Evolutionary conservation across 805 yeast species (phyloP).

Genomic region (Monosporozyma yasuniensis): DNA sequence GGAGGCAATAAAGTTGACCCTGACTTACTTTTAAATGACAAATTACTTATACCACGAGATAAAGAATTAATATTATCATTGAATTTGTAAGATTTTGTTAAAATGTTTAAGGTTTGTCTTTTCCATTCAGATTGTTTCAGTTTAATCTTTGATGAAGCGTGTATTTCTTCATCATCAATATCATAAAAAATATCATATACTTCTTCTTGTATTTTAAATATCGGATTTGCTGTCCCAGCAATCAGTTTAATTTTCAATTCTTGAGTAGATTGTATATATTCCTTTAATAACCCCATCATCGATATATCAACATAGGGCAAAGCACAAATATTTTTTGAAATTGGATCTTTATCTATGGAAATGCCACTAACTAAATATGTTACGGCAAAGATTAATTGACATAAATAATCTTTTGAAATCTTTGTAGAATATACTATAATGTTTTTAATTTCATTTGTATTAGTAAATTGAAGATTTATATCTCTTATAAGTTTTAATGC

Average conservation of each 20-base stretch:
- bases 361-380: constrained; percentile 28
- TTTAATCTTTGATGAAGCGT: background rate
- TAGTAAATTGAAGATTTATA: background rate
- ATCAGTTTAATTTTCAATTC: constrained; percentile 31
- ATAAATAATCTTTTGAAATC: constrained; percentile 35
- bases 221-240: constrained; percentile 62
- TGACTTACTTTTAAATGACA: background rate
- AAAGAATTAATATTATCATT: background rate
- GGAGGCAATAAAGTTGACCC: background rate
- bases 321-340: constrained; percentile 34
- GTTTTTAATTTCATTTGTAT: constrained; percentile 6
- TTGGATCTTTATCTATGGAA: constrained; percentile 25
- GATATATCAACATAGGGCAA: constrained; percentile 59
- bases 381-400: constrained; percentile 34
- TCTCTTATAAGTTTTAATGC: constrained; percentile 10
- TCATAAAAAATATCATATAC: constrained; percentile 58
- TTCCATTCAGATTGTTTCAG: constrained; percentile 7
- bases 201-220: constrained; percentile 44
- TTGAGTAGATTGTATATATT: constrained; percentile 19
- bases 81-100: constrained; percentile 1
- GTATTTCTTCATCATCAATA: constrained; percentile 34
- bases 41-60: background rate
- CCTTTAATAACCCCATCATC: constrained; percentile 40
- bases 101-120: background rate
- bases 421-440: constrained; percentile 32